Conservation (phyloP, 2,329 filamentous ascomycete genomes). For the Saccharata proteae region DNA sequence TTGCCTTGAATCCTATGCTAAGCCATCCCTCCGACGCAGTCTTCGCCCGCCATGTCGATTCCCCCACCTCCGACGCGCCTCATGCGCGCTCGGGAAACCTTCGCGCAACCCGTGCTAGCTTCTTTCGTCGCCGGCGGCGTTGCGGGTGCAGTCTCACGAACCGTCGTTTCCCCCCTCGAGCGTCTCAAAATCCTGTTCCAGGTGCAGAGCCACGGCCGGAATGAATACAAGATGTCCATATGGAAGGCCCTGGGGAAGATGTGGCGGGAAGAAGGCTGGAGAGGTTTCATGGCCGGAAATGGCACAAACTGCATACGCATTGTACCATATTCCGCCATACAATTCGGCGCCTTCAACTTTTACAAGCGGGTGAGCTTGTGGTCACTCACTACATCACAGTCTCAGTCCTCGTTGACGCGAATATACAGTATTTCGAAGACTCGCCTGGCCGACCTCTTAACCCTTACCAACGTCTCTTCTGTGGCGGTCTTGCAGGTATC, state of each 20-base stretch:
- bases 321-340: constrained; percentile 93
- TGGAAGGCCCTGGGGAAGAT: constrained; percentile 84
- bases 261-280: constrained; percentile 94
- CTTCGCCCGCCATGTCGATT: constrained; percentile 6
- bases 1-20: no score
- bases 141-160: constrained; percentile 92
- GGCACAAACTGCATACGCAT: constrained; percentile 98
- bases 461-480: constrained; percentile 66
- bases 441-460: constrained; percentile 62
- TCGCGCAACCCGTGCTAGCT: constrained; percentile 77
- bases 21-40: not conserved
- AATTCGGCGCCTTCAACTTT: constrained; percentile 96
- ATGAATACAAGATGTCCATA: constrained; percentile 89
- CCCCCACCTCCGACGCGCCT: constrained; percentile 8
- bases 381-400: not conserved
- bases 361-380: constrained; percentile 70
- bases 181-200: constrained; percentile 97
- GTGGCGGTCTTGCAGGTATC: constrained; percentile 82
- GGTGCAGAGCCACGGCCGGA: constrained; percentile 77
- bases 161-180: constrained; percentile 91
- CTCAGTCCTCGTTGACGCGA: constrained; percentile 3
- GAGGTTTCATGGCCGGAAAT: constrained; percentile 94
- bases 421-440: constrained; percentile 56
- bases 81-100: constrained; percentile 14
- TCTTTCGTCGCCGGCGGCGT: constrained; percentile 91